A percentile compares a stretch with the other conserved stretches of the same genome.
These are phyloP conservation scores for Euclidium syriacum DNA, from an alignment of 345 rosid genomes.

Conservation along the genomic window DNA sequence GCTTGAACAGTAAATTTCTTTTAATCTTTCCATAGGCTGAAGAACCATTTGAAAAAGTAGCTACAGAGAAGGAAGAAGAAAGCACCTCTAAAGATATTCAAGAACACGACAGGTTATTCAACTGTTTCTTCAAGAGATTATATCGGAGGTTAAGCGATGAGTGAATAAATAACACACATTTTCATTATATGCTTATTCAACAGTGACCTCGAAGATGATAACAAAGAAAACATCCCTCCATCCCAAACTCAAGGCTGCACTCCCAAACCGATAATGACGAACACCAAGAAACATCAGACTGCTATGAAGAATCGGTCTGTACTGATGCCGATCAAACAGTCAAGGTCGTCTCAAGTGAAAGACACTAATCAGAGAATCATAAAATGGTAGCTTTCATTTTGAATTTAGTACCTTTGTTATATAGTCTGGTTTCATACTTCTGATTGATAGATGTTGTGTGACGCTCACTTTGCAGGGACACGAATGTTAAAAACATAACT, in stretches of 20 bases:
- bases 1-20: not conserved
- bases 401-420: not conserved
- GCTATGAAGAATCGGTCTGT: conserved; percentile 49
- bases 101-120: conserved; percentile 41
- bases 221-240: conserved; percentile 28
- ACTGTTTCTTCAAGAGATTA: not conserved
- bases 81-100: conserved; percentile 9
- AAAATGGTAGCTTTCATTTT: conserved; percentile 30
- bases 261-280: conserved; percentile 34
- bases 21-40: not conserved
- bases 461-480: conserved; percentile 28
- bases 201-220: conserved; percentile 13
- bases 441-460: not conserved
- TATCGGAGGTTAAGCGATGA: not conserved
- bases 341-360: conserved; percentile 40
- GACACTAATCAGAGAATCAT: conserved; percentile 28
- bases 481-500: conserved; percentile 25
- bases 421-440: not conserved
- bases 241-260: conserved; percentile 36
- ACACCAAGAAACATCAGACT: conserved; percentile 49
- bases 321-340: conserved; percentile 39
- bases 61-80: not conserved
- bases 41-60: not conserved
- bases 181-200: not conserved
- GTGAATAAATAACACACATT: not conserved